Conservation (phyloP, 441 rosid species). For the Biscutella laevigata region DNA sequence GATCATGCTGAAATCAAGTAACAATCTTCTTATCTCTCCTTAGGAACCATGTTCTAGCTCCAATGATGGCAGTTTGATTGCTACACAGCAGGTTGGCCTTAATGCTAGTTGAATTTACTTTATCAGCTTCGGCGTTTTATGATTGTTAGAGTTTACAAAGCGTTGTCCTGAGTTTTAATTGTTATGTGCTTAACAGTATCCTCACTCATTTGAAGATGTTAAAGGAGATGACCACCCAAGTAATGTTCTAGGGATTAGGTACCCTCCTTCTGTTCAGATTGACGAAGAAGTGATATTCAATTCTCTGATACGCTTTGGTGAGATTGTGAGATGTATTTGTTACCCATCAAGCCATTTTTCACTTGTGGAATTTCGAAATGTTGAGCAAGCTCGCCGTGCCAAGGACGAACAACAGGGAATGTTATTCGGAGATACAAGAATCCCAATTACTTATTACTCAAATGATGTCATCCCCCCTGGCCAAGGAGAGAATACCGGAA, state of each 20-base stretch:
- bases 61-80: conserved; percentile 40
- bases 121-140: background rate
- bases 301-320: conserved; percentile 94
- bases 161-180: too few species aligned
- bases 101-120: conserved; percentile 1
- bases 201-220: conserved; percentile 41
- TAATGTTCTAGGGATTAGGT: conserved; percentile 80
- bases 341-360: conserved; percentile 78
- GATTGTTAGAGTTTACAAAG: background rate
- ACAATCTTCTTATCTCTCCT: conserved; percentile 17
- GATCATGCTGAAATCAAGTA: background rate
- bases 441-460: conserved; percentile 63
- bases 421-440: conserved; percentile 79
- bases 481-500: too few species aligned
- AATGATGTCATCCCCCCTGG: conserved; percentile 61
- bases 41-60: conserved; percentile 58
- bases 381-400: conserved; percentile 86
- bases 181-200: conserved; percentile 31
- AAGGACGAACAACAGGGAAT: conserved; percentile 94
- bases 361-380: conserved; percentile 88
- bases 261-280: conserved; percentile 83
- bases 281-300: conserved; percentile 93
- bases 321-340: conserved; percentile 66
- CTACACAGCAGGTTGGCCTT: conserved; percentile 50
- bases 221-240: conserved; percentile 66